Conservation (phyloP, 768 basidiomycete genomes). For the Tricholoma furcatifolium region DNA sequence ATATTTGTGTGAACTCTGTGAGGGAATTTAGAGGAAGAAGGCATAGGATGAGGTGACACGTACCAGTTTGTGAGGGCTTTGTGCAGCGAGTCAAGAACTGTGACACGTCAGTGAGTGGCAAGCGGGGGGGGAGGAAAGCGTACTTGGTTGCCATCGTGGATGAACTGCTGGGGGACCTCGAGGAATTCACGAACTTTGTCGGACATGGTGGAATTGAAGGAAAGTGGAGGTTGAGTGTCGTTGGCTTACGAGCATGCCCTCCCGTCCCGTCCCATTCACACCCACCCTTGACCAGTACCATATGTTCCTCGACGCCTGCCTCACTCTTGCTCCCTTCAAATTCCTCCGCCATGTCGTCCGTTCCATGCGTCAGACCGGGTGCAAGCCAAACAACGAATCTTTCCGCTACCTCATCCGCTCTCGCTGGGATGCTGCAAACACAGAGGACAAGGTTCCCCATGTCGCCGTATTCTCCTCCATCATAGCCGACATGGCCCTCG, state of each 20-base stretch:
- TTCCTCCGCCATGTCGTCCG: slow-evolving; percentile 35
- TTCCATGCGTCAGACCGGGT: slow-evolving; percentile 38
- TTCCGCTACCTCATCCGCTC: slow-evolving; percentile 49
- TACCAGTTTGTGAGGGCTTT: slow-evolving; percentile 95
- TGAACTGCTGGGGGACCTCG: slow-evolving; percentile 88
- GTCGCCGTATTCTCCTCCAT: slow-evolving; percentile 36
- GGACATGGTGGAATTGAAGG: slow-evolving; percentile 58
- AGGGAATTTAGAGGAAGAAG: slow-evolving; percentile 1
- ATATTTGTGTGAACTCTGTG: slow-evolving; percentile 92
- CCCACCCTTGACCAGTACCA: slow-evolving; percentile 58
- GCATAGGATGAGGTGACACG: slow-evolving; percentile 14
- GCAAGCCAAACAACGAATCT: slow-evolving; percentile 42
- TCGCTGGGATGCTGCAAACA: slow-evolving; percentile 30
- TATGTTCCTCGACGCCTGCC: slow-evolving; percentile 43
- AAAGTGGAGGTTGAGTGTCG: slow-evolving; percentile 20
- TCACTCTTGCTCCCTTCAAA: slow-evolving; percentile 27
- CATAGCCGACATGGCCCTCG: slow-evolving; percentile 45
- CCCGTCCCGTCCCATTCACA: slow-evolving; percentile 40
- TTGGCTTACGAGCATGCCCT: slow-evolving; percentile 56
- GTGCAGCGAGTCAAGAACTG: slow-evolving; percentile 98
- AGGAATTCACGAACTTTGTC: slow-evolving; percentile 89
- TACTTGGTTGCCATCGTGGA: slow-evolving; percentile 93
- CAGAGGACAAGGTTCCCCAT: slow-evolving; percentile 27
- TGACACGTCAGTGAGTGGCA: slow-evolving; percentile 10
- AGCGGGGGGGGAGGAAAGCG: slow-evolving; percentile 18